These are phyloP conservation scores for Sphaerobolus stellatus DNA, from an alignment of 1,284 basidiomycete species.

Conservation along the genomic window DNA sequence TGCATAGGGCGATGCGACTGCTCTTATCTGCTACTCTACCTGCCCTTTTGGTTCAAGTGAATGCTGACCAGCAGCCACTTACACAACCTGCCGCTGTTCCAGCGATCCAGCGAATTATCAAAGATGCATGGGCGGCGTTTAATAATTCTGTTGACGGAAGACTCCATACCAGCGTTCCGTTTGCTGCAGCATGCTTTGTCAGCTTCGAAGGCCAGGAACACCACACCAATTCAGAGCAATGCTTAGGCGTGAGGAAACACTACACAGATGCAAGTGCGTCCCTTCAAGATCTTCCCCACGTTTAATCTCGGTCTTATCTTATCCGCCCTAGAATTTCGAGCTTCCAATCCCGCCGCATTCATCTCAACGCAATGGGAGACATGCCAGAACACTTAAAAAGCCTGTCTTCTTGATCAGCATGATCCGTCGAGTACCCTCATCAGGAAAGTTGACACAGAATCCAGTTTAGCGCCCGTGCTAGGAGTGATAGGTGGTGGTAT, in stretches of 20 bases:
- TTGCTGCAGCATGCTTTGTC: slow-evolving; percentile 34
- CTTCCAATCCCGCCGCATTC: slow-evolving; percentile 10
- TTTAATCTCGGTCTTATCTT: slow-evolving; percentile 22
- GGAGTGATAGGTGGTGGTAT: too few relatives aligned
- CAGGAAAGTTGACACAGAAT: too few relatives aligned
- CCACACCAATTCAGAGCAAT: slow-evolving; percentile 18
- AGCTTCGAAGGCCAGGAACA: slow-evolving; percentile 23
- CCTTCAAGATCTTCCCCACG: too few relatives aligned
- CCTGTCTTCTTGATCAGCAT: slow-evolving; percentile 31
- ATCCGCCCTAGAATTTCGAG: slow-evolving; percentile 22
- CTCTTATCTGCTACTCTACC: too few relatives aligned
- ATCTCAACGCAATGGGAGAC: slow-evolving; percentile 32
- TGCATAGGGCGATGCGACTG: too few relatives aligned
- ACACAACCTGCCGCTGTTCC: too few relatives aligned
- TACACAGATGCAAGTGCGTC: too few relatives aligned
- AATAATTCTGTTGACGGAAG: slow-evolving; percentile 33
- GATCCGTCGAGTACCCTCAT: too few relatives aligned
- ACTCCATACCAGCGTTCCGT: slow-evolving; percentile 26
- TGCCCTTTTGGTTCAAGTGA: too few relatives aligned
- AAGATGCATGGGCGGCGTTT: slow-evolving; percentile 21
- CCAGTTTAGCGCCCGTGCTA: too few relatives aligned
- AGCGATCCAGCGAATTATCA: neutral
- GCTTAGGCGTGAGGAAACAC: neutral
- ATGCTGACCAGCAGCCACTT: too few relatives aligned
- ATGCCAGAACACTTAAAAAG: slow-evolving; percentile 25